These are phyloP conservation scores for Pythium scleroteichum DNA, from an alignment of 352 stramenopile species.

Conservation along the genomic window DNA sequence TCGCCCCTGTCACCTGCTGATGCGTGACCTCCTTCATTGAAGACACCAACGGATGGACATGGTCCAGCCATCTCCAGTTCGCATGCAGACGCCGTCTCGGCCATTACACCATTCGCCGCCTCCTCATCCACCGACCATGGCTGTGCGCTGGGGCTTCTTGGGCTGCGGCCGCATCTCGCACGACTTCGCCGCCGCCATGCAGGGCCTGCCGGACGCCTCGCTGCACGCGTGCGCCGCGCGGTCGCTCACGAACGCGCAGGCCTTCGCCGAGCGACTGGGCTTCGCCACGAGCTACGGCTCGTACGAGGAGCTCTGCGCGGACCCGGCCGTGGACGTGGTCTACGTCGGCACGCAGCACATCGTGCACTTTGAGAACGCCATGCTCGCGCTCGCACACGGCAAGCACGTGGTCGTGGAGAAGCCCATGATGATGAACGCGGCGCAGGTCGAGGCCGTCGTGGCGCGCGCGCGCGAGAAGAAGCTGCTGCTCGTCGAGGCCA, in stretches of 20 bases:
- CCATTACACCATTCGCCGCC: not conserved
- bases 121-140: not conserved
- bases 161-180: slow-evolving; percentile 65
- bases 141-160: slow-evolving; percentile 62
- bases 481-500: slow-evolving; percentile 79
- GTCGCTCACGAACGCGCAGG: slow-evolving; percentile 41
- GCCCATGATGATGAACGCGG: slow-evolving; percentile 88
- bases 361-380: slow-evolving; percentile 75
- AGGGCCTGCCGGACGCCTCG: slow-evolving; percentile 18
- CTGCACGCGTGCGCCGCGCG: slow-evolving; percentile 56
- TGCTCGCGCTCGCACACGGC: slow-evolving; percentile 70
- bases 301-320: slow-evolving; percentile 82
- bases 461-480: slow-evolving; percentile 56
- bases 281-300: slow-evolving; percentile 69
- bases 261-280: slow-evolving; percentile 35
- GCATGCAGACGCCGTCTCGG: too few species aligned
- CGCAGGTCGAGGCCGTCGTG: slow-evolving; percentile 69
- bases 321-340: slow-evolving; percentile 85
- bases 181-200: slow-evolving; percentile 55
- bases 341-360: slow-evolving; percentile 92
- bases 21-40: too few species aligned
- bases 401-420: slow-evolving; percentile 95
- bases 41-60: slow-evolving; percentile 1
- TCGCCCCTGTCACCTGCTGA: too few species aligned
- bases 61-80: too few species aligned